Evolutionary conservation across 106 monocot species (phyloP), one percentile per base, ranked within the genome.

Genomic region (Triglochin maritima): DNA sequence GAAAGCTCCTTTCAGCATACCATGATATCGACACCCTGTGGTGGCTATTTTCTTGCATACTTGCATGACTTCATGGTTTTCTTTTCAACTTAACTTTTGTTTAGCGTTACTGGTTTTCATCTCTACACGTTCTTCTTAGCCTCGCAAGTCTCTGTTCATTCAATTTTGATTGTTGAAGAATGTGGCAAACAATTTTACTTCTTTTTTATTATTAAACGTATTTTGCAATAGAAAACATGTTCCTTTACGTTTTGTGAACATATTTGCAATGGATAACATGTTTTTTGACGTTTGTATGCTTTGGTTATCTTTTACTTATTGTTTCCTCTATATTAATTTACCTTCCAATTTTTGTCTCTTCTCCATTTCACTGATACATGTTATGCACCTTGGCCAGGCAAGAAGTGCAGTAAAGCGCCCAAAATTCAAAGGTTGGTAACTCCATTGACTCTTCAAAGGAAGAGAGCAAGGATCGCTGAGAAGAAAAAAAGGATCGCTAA

Each of bases 361-460:
- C 29, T 29, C 1, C 29, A 29, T 29, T 29, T 29, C 29, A 29
- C 29, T 29, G 29, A 29, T 29, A 29, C 29, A 29, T 29, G 29
- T 29, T 29, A 29, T 29, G 29, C 29, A 29, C 29, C 29, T 29
- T 29, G 29, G 29, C 29, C 81, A 81, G 82, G 85, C 4, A 86
- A 82, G 76, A 86, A 76, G 59, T 54, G 46, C 65, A 85, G 81
- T 69, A 85, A 85, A 72, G 85, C 85, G 4, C 81, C 85, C 4
- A 68, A 68, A 44, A 68, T 68, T 17, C 68, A 68, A 44, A 68
- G 68, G 68, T 54, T 68, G 68, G 68, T 68, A 12, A 68, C 68
- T 29, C 68, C 68, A 9, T 43, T 68, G 68, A 68, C 68, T 3
- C 42, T 68, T 44, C 68, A 68, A 44, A 68, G 68, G 48, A 68